Conservation (phyloP, 495 filamentous ascomycete species). For the Penicillium verhagenii region DNA sequence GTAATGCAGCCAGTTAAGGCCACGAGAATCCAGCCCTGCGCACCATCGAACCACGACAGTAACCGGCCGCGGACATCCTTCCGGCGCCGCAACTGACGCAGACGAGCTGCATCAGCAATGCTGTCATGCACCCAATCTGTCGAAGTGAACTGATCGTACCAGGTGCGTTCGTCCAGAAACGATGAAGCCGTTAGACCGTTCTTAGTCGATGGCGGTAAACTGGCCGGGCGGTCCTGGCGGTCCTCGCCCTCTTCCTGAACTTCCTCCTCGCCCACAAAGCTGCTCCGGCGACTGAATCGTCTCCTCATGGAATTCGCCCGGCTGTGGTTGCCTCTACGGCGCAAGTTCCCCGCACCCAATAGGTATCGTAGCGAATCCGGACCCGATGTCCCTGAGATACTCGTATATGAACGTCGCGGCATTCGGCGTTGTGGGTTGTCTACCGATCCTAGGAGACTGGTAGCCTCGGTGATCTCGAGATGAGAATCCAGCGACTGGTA, state of each 20-base stretch:
- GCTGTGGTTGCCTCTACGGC: conserved; percentile 60
- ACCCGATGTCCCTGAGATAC: conserved; percentile 31
- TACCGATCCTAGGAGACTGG: conserved; percentile 33
- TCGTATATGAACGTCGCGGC: conserved; percentile 44
- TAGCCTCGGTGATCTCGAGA: conserved; percentile 37
- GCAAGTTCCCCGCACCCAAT: conserved; percentile 41
- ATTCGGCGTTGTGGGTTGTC: conserved; percentile 8
- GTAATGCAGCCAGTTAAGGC: conserved; percentile 88
- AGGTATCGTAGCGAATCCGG: conserved; percentile 35
- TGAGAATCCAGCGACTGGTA: conserved; percentile 38
- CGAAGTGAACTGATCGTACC: conserved; percentile 99
- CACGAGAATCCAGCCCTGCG: conserved; percentile 93
- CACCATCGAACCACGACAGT: conserved; percentile 74
- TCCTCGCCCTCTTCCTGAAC: conserved; percentile 30
- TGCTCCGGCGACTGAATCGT: conserved; percentile 50
- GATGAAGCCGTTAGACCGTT: conserved; percentile 49
- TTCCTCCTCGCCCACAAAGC: background rate
- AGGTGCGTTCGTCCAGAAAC: conserved; percentile 80
- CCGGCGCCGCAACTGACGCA: conserved; percentile 75
- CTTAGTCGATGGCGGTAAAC: conserved; percentile 56
- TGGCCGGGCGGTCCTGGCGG: conserved; percentile 25
- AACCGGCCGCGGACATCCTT: conserved; percentile 83
- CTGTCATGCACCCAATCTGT: conserved; percentile 99
- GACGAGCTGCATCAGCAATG: conserved; percentile 88
- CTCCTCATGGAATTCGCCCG: conserved; percentile 61